Base-by-base conservation (phyloP, 108 stramenopile species). In the Cyclotella atomus region DNA sequence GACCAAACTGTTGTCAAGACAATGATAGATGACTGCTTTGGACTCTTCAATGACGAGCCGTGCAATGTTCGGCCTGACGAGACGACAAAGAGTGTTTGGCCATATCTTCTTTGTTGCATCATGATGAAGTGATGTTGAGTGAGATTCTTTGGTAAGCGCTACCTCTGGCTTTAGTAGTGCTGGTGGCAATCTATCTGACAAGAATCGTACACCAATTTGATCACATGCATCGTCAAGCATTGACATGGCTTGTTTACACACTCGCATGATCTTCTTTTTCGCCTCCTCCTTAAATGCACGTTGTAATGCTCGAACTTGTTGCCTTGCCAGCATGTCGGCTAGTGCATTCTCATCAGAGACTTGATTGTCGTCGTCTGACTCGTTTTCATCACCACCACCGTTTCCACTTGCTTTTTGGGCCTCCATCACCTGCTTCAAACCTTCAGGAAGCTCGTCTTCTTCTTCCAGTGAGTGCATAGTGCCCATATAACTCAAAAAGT, bases 21-120 rank as follows among this genome's bases (percentile, higher is more conserved):
- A 97, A 68, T 99, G 99, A 81, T 99, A 99, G 25, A 99, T 46
- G 6, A 99, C 94, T 6, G 95, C 96, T 70, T 89, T 91, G 14
- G 86, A 95, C 16, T 95, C 97, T 69, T 98, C 98, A 2, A 99
- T 67, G 25, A 93, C 84, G 5, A 98, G 80, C 0, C 96, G 82
- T 14, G 97, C 98, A 66, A 95, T 86, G 4, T 98, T 93, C 8
- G 92, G 93, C 17, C 96, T 85, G 9, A 77, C 89, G 24, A 98
- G 45, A n/a, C 94, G 83, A 68, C 88, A 87, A 72, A 94, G 60
- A 0, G 90, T 88, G 25, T 83, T 86, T 5, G 91, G 89, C 75
- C 83, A 81, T 30, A 96, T 85, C 55, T 89, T 83, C 41, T 66
- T 85, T 0, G 83, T 73, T 38, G 68, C 64, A 32, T 70, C 67